A percentile compares a stretch with the other conserved stretches of the same genome.
phyloP scores from a whole-genome alignment of 345 rosid genomes.

The Trapa incisa region DNA sequence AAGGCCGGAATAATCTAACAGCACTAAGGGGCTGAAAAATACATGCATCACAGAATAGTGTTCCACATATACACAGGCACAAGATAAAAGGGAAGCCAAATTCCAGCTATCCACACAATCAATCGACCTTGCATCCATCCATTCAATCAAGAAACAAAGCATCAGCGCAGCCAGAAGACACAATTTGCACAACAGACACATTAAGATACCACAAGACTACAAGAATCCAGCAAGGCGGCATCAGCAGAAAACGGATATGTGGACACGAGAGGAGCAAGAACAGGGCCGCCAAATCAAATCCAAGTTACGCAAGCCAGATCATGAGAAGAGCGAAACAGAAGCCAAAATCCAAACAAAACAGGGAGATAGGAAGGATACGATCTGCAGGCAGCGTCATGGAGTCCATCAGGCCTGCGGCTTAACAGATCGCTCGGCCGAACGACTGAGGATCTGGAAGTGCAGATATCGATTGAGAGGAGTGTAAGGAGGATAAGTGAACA shows the following conservation, averaged over 20 bases:
- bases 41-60: not conserved
- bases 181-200: not conserved
- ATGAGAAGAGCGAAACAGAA: constrained; percentile 3
- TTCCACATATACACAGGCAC: not conserved
- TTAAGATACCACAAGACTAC: not conserved
- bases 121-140: too few relatives aligned
- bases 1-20: not conserved
- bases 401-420: constrained; percentile 30
- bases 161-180: not conserved
- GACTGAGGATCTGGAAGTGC: not conserved
- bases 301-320: not conserved
- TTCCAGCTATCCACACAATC: too few relatives aligned
- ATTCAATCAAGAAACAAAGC: not conserved
- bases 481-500: not conserved
- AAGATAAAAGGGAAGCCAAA: too few relatives aligned
- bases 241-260: not conserved
- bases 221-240: not conserved
- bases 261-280: not conserved
- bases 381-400: constrained; percentile 54
- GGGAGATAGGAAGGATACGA: constrained; percentile 47
- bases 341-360: not conserved
- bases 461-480: not conserved
- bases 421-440: not conserved
- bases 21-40: too few relatives aligned
- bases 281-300: not conserved